A percentile compares a stretch with the other conserved stretches of the same genome.
Conservation (phyloP, 768 basidiomycete species). For the Chiua virens region DNA sequence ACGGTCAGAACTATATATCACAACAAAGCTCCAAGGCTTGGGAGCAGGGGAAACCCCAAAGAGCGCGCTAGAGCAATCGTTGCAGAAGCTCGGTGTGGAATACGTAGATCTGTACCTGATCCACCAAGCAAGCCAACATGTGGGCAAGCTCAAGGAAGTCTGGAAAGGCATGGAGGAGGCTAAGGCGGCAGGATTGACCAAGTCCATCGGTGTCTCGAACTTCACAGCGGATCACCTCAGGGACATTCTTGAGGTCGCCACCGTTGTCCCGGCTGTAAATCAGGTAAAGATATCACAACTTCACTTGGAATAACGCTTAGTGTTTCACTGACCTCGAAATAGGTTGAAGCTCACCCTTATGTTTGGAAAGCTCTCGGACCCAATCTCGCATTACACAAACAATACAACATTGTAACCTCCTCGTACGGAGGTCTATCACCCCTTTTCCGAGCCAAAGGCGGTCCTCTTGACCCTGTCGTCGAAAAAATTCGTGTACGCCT, state of each 20-base stretch:
- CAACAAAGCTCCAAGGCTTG: constrained; percentile 49
- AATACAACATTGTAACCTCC: constrained; percentile 39
- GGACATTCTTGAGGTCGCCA: constrained; percentile 43
- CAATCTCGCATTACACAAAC: constrained; percentile 33
- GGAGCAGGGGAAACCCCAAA: constrained; percentile 46
- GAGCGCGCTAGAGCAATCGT: constrained; percentile 48
- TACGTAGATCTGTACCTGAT: constrained; percentile 67
- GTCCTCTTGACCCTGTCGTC: constrained; percentile 41
- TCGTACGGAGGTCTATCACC: constrained; percentile 44
- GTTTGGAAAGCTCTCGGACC: constrained; percentile 42
- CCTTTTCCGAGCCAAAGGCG: constrained; percentile 34
- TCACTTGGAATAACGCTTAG: background rate
- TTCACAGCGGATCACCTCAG: constrained; percentile 44
- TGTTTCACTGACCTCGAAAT: background rate
- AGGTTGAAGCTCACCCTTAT: constrained; percentile 59
- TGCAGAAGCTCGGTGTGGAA: constrained; percentile 52
- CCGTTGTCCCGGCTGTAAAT: constrained; percentile 50
- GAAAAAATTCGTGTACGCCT: constrained; percentile 32
- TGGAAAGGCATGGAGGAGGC: constrained; percentile 66
- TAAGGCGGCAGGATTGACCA: constrained; percentile 41
- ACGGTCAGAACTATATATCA: constrained; percentile 59
- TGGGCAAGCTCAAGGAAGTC: constrained; percentile 46
- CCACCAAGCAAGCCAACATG: constrained; percentile 44
- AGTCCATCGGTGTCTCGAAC: constrained; percentile 57
- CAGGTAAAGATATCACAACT: constrained; percentile 39